Evolutionary conservation across 306 rosid genomes (phyloP), one percentile per base, ranked within the genome.

Genomic region (Corylus avellana): DNA sequence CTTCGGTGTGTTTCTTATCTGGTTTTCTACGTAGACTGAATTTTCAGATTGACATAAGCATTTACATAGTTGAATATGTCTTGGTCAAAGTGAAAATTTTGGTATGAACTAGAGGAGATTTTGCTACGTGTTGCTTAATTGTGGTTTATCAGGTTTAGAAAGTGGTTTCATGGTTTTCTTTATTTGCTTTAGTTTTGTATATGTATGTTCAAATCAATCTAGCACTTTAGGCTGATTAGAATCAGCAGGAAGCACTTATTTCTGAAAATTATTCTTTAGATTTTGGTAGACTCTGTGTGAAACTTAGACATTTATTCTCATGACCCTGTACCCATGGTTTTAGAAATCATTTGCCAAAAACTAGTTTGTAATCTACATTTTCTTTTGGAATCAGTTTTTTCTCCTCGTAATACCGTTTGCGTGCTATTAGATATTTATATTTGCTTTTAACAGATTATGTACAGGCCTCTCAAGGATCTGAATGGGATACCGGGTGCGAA

Each of bases 401-500:
- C 76, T 39, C 50, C 35, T 70, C 73, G 42, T 44, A 37, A 73
- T 48, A 16, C 10, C 16, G 22, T 50, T 76, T 62, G 51, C 50
- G 18, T 53, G 12, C 62, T 16, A 59, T 18, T 70, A 35, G 66
- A 50, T 79, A 49, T 54, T 67, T 74, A 2, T 77, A 42, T 80
- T 79, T 82, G 74, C 81, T 78, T 75, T 76, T 75, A 25, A 53
- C 91, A 95, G 99, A 79, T 95, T 67, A 84, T 95, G 84, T 95
- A 95, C 87, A 86, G 93, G 64, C 98, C 98, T 39, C 91, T 69
- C 35, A 90, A 80, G 79, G 88, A 89, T 78, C 86, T 90, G 78
- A 83, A 86, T 82, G 97, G 97, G 46, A 90, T 95, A 66, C 91
- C 93, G 0, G 97, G 91, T 47, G 98, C 97, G 5, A 80, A 84